Percentiles rank a stretch among this genome's conserved stretches.
Conservation (phyloP, 306 rosid genomes). For the Lithocarpus polystachyus region DNA sequence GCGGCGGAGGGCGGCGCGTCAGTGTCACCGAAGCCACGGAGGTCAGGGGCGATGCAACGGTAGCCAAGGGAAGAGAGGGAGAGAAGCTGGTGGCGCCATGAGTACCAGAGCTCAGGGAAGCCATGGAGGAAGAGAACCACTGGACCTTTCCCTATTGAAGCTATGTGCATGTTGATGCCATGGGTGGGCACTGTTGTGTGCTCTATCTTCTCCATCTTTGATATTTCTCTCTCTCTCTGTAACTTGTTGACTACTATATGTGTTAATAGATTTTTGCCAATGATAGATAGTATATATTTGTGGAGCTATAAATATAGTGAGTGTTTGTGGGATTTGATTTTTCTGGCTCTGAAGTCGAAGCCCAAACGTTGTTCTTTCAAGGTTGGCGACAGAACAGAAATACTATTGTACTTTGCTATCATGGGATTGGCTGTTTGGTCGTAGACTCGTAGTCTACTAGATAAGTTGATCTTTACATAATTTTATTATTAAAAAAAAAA, state of each 20-base stretch:
- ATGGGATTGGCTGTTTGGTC: no score
- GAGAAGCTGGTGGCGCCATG: conserved; percentile 78
- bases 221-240: background rate
- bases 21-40: conserved; percentile 69
- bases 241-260: background rate
- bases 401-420: no score
- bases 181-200: conserved; percentile 52
- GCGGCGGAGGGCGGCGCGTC: conserved; percentile 51
- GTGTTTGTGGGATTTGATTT: no score
- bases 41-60: conserved; percentile 77
- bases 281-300: no score
- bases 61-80: conserved; percentile 56
- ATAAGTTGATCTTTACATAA: no score
- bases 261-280: no score
- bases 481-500: no score
- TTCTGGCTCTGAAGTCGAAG: no score
- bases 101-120: conserved; percentile 75
- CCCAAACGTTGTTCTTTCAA: no score
- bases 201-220: conserved; percentile 55
- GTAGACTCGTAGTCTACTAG: no score
- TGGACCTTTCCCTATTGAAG: conserved; percentile 65
- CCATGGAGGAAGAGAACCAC: conserved; percentile 60
- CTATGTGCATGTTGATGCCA: conserved; percentile 69
- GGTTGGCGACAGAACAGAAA: no score
- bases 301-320: no score